Base-by-base conservation (phyloP, 768 basidiomycete genomes). In the Fibroporia radiculosa region DNA sequence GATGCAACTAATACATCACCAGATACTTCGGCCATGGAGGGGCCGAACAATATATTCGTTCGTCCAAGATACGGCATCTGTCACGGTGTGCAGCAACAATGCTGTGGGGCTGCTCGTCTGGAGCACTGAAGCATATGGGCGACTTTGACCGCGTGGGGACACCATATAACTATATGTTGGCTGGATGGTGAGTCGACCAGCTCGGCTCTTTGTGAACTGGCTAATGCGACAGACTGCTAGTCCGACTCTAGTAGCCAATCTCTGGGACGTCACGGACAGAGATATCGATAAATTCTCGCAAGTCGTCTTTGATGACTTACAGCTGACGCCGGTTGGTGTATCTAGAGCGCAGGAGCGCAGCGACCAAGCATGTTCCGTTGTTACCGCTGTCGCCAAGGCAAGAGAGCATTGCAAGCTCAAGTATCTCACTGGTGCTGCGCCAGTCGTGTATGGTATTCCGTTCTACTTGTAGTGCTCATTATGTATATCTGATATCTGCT, bases 61-160 rank as follows among this genome's bases (percentile, higher is more conserved):
- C 92, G 2, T 84, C 88, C 60, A 86, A 83, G 56, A 78, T 99
- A 42, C 74, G 89, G 6, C 76, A 83, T 48, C 70, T 98, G 26
- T 74, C 77, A 1, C 72, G 74, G n/a, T 98, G 96, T 59, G 93
- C 96, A 6, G 84, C 84, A 12, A 86, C 88, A 1, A 93, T 98
- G 90, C 75, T 99, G 3, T 99, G 95, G 96, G 96, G 96, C 1
- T 99, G 96, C 69, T 99, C 96, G 0, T 97, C 93, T 0, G 96
- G 95, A 8, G 66, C 77, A 1, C 62, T 99, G 50, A 74, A 76
- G 44, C 89, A 95, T 38, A 89, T 90, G 80, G 96, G 96, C 3
- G 91, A 96, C 52, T 93, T 93, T 56, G 96, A 98, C 57, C 73
- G 89, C 8, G 74, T 78, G 12, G 96, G 96, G 16, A 97, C 91